Evolutionary conservation across 352 stramenopile genomes (phyloP), one percentile per base, ranked within the genome.

Genomic region (Lagenidium sp.): DNA sequence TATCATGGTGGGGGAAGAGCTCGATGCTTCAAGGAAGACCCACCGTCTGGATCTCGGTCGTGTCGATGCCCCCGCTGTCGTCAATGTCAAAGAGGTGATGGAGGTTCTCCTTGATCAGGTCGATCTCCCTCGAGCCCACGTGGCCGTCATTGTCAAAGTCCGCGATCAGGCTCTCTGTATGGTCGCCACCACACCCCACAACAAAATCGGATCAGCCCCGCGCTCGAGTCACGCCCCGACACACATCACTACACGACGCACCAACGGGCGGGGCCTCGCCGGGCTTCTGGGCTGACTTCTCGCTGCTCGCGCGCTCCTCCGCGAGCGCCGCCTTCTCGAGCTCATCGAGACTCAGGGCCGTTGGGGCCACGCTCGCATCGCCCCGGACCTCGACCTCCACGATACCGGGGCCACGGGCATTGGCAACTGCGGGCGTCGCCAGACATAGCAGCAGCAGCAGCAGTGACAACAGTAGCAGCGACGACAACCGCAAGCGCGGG

Each of bases 101-200:
- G 43, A 92, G 50, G 22, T 86, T 89, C 53, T 85, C 65, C 44
- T 88, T 86, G 50, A 92, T 83, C 31, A 74, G 62, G 35, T 86
- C 64, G 53, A 92, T 84, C 57, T 92, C 79, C 19, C 55, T 69
- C 37, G 57, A 65, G 37, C 71, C 76, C n/a, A 92, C 78, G 38
- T 55, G 65, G 37, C 79, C 79, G 41, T 92, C 76, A 23, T 85
- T 56, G 50, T 92, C 72, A 44, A 89, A 86, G 35, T 92, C 79
- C 7, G 78, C 79, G 39, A 92, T 44, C 30, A 89, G 51, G 46
- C 73, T 84, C 53, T 84, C 76, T 86, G 36, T 25, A 48, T 22
- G 32, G 6, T 10, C 15, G 25, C 23, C 16, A 7, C n/a, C 1
- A 22, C 42, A 41, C n/a, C n/a, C n/a, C n/a, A n/a, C n/a, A n/a